Evolutionary conservation across 441 rosid species (phyloP), one percentile per base, ranked within the genome.

Genomic region (Bocquillonia castaneifolia): DNA sequence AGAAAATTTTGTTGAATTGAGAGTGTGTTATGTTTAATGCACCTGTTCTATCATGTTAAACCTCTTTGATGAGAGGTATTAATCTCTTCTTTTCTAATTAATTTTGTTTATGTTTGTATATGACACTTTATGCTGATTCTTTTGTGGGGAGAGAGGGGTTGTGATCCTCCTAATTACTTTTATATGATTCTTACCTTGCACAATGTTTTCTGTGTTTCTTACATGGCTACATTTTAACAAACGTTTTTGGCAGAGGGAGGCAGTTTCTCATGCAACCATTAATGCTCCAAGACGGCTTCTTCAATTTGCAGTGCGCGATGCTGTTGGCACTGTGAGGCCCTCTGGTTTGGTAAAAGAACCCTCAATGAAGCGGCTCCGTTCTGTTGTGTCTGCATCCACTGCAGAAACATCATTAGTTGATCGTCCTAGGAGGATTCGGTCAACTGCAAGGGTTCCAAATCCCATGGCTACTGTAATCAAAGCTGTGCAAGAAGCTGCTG

Each of bases 241-340:
- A 57, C 40, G 8, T 32, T 51, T 54, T 67, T 67, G 63, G 54
- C 80, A 94, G 98, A 85, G 84, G 80, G 96, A 87, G 66, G 81
- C 80, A 45, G 80, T 60, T 69, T 76, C 85, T 66, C 85, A 68
- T 55, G 75, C 80, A 62, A 81, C 79, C 42, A 71, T 83, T 52
- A 86, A 78, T 79, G 98, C 91, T 68, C 86, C 99, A 56, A 78
- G 96, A 57, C 85, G 98, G 72, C 81, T 94, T 39, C 97, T 94
- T 74, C 98, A 94, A 66, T 90, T 83, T 86, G 99, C 99, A 28
- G 90, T 94, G 62, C 82, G 97, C 77, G 99, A 92, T 84, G 98
- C 99, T 52, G 86, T 94, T 45, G 91, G 85, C 77, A 86, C 77
- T 68, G 68, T 86, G 40, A 88, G 77, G 70, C 77, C 84, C 25